Percentiles rank a stretch among this genome's conserved stretches.
phyloP scores from a whole-genome alignment of 768 basidiomycete genomes.

The Rhodotorula taiwanensis region DNA sequence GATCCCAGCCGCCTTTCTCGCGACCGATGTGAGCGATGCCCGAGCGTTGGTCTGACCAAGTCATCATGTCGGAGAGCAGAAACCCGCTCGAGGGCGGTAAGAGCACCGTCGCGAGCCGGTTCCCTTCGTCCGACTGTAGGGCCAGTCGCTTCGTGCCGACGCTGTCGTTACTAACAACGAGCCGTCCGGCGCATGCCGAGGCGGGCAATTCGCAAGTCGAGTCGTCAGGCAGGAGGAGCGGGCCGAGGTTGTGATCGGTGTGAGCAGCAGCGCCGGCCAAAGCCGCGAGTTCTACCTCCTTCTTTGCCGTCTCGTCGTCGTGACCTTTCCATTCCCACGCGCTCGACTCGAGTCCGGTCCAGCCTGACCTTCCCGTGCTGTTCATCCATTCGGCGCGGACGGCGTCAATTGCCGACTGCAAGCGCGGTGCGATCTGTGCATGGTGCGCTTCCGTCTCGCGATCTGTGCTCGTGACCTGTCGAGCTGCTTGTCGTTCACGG shows the following conservation, averaged over 20 bases:
- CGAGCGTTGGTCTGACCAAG: conserved; percentile 7
- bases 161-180: too few relatives aligned
- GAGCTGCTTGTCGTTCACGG: conserved; percentile 5
- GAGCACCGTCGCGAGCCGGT: not conserved
- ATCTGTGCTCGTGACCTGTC: conserved; percentile 12
- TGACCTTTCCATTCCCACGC: not conserved
- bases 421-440: not conserved
- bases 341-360: not conserved
- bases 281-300: conserved; percentile 10
- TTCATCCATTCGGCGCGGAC: conserved; percentile 10
- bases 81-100: conserved; percentile 27
- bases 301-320: accelerated
- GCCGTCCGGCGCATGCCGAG: too few relatives aligned
- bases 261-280: too few relatives aligned
- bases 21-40: not conserved
- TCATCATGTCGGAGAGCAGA: conserved; percentile 13
- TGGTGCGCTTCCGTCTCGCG: conserved; percentile 21
- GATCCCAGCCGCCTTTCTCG: conserved; percentile 14
- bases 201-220: too few relatives aligned
- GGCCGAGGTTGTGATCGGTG: too few relatives aligned
- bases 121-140: not conserved
- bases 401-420: conserved; percentile 12
- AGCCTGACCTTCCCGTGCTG: not conserved
- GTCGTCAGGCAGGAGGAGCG: too few relatives aligned
- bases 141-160: too few relatives aligned